phyloP scores from a whole-genome alignment of 2,329 filamentous ascomycete species.

The Aspergillus chevalieri region DNA sequence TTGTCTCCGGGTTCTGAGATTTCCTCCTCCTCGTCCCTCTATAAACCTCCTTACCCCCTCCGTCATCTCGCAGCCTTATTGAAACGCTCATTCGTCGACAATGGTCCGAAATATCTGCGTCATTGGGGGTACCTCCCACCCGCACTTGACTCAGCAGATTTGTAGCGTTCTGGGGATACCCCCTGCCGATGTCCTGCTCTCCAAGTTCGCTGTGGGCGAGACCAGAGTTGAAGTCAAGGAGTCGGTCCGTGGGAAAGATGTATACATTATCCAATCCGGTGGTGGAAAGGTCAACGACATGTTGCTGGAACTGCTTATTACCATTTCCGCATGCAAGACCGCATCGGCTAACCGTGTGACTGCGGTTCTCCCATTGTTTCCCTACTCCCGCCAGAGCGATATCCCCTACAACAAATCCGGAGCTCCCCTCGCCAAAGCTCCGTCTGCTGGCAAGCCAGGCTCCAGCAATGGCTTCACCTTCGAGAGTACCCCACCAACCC shows the following conservation, averaged over 20 bases:
- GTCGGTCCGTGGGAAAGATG: conserved; percentile 95
- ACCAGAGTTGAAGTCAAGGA: conserved; percentile 93
- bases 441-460: conserved; percentile 31
- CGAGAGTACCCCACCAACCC: conserved; percentile 84
- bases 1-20: conserved; percentile 18
- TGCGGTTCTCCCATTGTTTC: conserved; percentile 89
- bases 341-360: conserved; percentile 90
- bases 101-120: conserved; percentile 97
- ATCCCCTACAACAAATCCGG: conserved; percentile 95
- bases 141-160: conserved; percentile 75
- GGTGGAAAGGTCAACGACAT: conserved; percentile 92
- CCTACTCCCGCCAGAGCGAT: conserved; percentile 93
- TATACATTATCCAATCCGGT: conserved; percentile 95
- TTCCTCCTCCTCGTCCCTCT: conserved; percentile 15
- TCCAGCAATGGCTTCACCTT: conserved; percentile 65
- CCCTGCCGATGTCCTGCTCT: conserved; percentile 73
- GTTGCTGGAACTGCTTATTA: conserved; percentile 93
- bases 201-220: conserved; percentile 92
- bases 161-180: conserved; percentile 84
- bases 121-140: conserved; percentile 88
- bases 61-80: conserved; percentile 10
- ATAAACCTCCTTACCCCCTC: conserved; percentile 4
- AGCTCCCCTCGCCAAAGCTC: conserved; percentile 72
- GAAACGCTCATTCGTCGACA: conserved; percentile 11
- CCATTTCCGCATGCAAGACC: conserved; percentile 95